Base-by-base conservation (phyloP, 2,329 filamentous ascomycete genomes). In the Colletotrichum gloeosporioides region DNA sequence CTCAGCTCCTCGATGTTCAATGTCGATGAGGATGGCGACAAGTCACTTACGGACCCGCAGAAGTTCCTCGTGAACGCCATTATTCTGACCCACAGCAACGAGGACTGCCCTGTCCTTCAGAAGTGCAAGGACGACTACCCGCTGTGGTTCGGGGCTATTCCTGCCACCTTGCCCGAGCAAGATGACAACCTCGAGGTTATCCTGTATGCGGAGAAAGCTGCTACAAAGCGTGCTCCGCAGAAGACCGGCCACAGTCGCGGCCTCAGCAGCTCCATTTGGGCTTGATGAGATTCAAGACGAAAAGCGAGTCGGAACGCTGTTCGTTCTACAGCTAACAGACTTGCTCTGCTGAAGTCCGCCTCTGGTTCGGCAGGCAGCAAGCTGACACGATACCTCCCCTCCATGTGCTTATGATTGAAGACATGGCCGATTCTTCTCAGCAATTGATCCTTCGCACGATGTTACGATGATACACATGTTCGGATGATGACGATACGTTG, bases 1-100 rank as follows among this genome's bases (percentile, higher is more conserved):
- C 44, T 53, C 2, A 53, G 44, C n/a, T 53, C n/a, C n/a, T 53
- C 44, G 44, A 22, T 53, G n/a, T 53, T 53, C 12, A 53, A 53
- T 13, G 44, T 53, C 10, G 44, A 53, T 53, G n/a, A 53, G 6
- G 44, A 53, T 22, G n/a, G n/a, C 44, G 12, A 53, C 6, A 53
- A 53, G n/a, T 13, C 44, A 12, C 9, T 53, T 22, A 22, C 44
- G n/a, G 44, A 53, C 44, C 44, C 44, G 44, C 62, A 44, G 32
- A 74, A 65, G 15, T 76, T 76, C 34, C 63, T 71, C 2, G 59
- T 69, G 27, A 76, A 76, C 18, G 64, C 74, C 27, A 59, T 76
- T 29, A 57, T 64, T 10, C 57, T 69, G 2, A 64, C 69, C 9
- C 73, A 75, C 25, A 18, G 69, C 15, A n/a, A n/a, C 13, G 27